phyloP scores from a whole-genome alignment of 345 rosid species.

The Raphanus sativus region DNA sequence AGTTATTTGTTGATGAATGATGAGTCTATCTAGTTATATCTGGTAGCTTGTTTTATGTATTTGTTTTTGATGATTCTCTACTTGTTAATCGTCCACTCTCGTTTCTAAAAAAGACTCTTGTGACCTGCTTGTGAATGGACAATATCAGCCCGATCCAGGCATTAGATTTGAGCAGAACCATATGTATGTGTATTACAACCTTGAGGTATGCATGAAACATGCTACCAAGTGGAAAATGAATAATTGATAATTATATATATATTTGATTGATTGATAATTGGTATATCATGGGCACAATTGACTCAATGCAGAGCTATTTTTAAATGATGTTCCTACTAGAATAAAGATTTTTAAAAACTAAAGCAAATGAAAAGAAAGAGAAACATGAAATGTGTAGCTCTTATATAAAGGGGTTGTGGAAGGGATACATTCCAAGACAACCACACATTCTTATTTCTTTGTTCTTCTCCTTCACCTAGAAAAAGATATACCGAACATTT shows the following conservation, averaged over 20 bases:
- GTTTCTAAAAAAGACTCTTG: neutral
- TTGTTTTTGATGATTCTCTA: neutral
- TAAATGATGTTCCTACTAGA: neutral
- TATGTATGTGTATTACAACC: slow-evolving; percentile 12
- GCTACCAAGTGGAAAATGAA: slow-evolving; percentile 35
- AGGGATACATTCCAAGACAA: slow-evolving; percentile 29
- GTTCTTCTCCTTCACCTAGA: slow-evolving; percentile 12
- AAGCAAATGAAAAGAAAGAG: neutral
- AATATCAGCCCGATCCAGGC: slow-evolving; percentile 12
- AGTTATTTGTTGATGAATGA: slow-evolving; percentile 25
- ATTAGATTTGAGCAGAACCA: slow-evolving; percentile 2
- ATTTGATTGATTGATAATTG: slow-evolving; percentile 31
- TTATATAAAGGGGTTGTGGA: slow-evolving; percentile 30
- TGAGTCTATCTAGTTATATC: neutral
- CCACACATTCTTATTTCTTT: slow-evolving; percentile 29
- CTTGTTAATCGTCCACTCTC: neutral
- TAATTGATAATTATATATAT: slow-evolving; percentile 13
- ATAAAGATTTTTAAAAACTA: neutral
- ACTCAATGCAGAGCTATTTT: slow-evolving; percentile 29
- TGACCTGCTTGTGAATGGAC: too few relatives aligned
- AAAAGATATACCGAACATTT: neutral
- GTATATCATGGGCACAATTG: slow-evolving; percentile 39
- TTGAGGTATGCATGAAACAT: slow-evolving; percentile 37
- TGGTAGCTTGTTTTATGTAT: neutral
- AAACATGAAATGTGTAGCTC: slow-evolving; percentile 14